phyloP scores from a whole-genome alignment of 2,329 filamentous ascomycete genomes.

The Claviceps pazoutovae region DNA sequence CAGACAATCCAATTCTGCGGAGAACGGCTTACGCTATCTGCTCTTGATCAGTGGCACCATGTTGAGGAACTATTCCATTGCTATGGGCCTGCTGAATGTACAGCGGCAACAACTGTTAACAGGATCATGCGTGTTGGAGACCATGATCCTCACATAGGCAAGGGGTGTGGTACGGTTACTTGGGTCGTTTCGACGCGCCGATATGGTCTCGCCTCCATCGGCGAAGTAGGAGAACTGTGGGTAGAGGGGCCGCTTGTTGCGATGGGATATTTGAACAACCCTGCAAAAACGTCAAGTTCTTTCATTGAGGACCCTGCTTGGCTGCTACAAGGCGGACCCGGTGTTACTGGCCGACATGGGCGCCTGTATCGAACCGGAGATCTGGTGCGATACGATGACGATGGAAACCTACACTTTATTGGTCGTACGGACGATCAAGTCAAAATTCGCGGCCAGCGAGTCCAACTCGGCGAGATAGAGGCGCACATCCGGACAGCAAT shows the following conservation, averaged over 20 bases:
- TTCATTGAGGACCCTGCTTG: not conserved
- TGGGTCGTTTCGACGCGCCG: not conserved
- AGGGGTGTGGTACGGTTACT: not conserved
- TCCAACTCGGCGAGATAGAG: constrained; percentile 12
- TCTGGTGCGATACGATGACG: constrained; percentile 7
- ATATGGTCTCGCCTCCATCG: not conserved
- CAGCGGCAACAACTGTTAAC: not conserved
- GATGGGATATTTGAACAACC: constrained; percentile 1
- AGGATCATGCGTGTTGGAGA: constrained; percentile 3
- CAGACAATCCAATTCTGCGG: too few species aligned
- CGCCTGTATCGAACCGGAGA: constrained; percentile 13
- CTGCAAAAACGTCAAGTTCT: not conserved
- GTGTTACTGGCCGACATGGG: not conserved
- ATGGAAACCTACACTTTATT: constrained; percentile 12
- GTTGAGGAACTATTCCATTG: too few species aligned
- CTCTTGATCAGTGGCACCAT: too few species aligned
- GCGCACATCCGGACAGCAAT: not conserved
- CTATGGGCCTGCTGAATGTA: not conserved
- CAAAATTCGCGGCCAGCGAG: constrained; percentile 14
- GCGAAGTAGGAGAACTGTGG: constrained; percentile 2
- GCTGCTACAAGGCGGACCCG: not conserved
- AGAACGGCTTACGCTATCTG: too few species aligned
- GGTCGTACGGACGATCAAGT: constrained; percentile 13
- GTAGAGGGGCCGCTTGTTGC: constrained; percentile 1
- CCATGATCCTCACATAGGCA: not conserved